Percentiles rank a stretch among this genome's conserved stretches.
Conservation (phyloP, 2,329 filamentous ascomycete genomes). For the Colletotrichum endophyticum region DNA sequence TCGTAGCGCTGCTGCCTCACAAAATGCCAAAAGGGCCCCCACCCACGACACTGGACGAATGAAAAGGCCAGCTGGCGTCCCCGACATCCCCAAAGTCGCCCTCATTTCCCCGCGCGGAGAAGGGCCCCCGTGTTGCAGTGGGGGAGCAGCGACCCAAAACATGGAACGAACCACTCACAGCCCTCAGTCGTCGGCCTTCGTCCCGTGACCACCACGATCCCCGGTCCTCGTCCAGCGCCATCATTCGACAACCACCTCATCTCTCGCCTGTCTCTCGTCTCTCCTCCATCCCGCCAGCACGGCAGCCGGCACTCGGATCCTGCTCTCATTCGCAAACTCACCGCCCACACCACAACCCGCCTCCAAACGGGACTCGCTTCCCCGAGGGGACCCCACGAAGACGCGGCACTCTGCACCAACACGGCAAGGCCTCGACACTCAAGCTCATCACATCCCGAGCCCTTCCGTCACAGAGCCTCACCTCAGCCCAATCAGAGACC, state of each 20-base stretch:
- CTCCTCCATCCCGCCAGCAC: neutral
- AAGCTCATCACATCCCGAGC: neutral
- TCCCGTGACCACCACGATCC: neutral
- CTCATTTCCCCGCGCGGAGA: conserved; percentile 12
- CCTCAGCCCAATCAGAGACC: neutral
- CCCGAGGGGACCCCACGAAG: neutral
- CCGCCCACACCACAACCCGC: neutral
- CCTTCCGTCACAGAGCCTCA: neutral
- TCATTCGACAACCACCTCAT: neutral
- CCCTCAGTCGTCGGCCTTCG: neutral
- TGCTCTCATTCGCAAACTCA: neutral
- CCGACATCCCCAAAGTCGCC: neutral
- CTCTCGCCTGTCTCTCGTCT: neutral
- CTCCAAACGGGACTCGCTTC: neutral
- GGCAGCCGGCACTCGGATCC: neutral
- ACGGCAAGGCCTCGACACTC: neutral
- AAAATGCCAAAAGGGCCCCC: neutral
- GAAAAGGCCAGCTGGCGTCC: neutral
- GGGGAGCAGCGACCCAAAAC: neutral
- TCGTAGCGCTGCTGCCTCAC: neutral
- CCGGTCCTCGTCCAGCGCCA: neutral
- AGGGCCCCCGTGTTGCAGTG: neutral
- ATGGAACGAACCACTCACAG: neutral
- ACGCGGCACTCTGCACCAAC: neutral
- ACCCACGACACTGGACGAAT: neutral